Evolutionary conservation across 225 moss, liverwort and hornwort species (phyloP).

Genomic region (Sphagnum contortum): DNA sequence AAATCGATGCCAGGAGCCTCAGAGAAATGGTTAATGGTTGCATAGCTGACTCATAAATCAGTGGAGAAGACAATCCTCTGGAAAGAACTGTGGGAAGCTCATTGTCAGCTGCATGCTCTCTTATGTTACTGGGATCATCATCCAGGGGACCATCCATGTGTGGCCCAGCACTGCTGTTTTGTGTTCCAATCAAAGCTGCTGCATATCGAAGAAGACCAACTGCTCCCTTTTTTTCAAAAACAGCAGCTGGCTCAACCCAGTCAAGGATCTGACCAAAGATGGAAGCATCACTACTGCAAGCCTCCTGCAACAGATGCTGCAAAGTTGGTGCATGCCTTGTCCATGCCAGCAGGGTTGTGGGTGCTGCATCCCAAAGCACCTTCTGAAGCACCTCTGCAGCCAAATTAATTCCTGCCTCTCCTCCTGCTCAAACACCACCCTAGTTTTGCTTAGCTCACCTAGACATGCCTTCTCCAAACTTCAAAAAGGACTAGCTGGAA

Average conservation of each 20-base stretch:
- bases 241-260: slow-evolving; percentile 91
- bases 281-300: slow-evolving; percentile 32
- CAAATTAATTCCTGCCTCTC: slow-evolving; percentile 59
- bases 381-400: slow-evolving; percentile 72
- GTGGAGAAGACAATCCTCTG: slow-evolving; percentile 37
- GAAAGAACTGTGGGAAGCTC: slow-evolving; percentile 44
- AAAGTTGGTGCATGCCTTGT: slow-evolving; percentile 53
- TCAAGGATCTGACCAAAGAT: slow-evolving; percentile 63
- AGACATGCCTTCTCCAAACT: slow-evolving; percentile 2
- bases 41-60: slow-evolving; percentile 55
- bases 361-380: slow-evolving; percentile 70
- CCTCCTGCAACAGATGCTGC: slow-evolving; percentile 66
- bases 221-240: slow-evolving; percentile 74
- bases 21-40: slow-evolving; percentile 43
- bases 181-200: slow-evolving; percentile 54
- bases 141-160: slow-evolving; percentile 61
- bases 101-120: slow-evolving; percentile 51
- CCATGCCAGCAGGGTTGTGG: slow-evolving; percentile 66
- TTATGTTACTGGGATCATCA: slow-evolving; percentile 47
- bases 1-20: slow-evolving; percentile 43
- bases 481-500: slow-evolving; percentile 13
- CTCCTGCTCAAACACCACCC: slow-evolving; percentile 31
- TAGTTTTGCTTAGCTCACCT: slow-evolving; percentile 17
- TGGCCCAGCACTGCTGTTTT: slow-evolving; percentile 40
- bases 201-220: slow-evolving; percentile 85